Conservation (phyloP, 2,329 filamentous ascomycete species). For the Aspergillus unguis region DNA sequence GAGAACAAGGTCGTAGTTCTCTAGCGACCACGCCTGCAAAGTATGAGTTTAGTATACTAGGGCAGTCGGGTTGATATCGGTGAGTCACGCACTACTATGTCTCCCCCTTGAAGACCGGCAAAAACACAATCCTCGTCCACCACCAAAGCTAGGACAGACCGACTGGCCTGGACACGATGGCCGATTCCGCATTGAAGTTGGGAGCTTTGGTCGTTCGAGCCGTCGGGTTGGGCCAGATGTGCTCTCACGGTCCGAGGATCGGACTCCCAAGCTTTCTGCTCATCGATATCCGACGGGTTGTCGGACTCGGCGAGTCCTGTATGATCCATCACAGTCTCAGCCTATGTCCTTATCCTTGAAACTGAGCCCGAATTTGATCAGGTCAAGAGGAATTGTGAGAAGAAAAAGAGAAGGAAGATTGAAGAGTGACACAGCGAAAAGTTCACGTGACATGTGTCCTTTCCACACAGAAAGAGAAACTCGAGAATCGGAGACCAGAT, state of each 20-base stretch:
- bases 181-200: conserved; percentile 38
- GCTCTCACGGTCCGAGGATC: conserved; percentile 25
- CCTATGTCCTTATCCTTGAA: conserved; percentile 11
- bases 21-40: conserved; percentile 71
- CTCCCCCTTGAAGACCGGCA: conserved; percentile 87
- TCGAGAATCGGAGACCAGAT: neutral
- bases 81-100: conserved; percentile 64
- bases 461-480: neutral
- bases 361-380: neutral
- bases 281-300: conserved; percentile 34
- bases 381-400: neutral
- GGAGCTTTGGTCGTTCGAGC: conserved; percentile 17
- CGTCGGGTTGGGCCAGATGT: conserved; percentile 19
- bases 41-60: conserved; percentile 10
- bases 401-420: neutral
- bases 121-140: conserved; percentile 80
- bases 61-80: neutral
- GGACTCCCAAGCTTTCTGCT: conserved; percentile 32
- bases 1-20: conserved; percentile 75
- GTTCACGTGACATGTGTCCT: conserved; percentile 13
- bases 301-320: conserved; percentile 32
- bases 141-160: conserved; percentile 66
- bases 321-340: conserved; percentile 31
- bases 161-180: conserved; percentile 41
- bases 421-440: conserved; percentile 1